Conservation (phyloP, 208 protist genomes). For the Trypanosomatidae sp. region DNA sequence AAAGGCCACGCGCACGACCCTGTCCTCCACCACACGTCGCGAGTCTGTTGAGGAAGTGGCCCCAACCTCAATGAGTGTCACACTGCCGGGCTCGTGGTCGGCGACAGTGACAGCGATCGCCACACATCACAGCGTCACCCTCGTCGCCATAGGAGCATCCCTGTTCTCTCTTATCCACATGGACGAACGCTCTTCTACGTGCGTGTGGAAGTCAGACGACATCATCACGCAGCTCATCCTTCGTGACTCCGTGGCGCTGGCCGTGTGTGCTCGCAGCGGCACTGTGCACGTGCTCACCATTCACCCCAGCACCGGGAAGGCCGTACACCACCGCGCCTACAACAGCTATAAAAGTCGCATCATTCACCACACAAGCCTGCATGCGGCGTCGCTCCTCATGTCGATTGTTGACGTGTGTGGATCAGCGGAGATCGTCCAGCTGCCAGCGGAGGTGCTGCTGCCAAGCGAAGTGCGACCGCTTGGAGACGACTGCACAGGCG, state of each 20-base stretch:
- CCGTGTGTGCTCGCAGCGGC: constrained; percentile 30
- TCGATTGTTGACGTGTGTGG: constrained; percentile 57
- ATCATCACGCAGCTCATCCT: constrained; percentile 24
- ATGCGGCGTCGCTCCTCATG: constrained; percentile 40
- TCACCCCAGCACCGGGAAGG: constrained; percentile 17
- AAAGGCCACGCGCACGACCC: background rate
- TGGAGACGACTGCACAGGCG: constrained; percentile 4
- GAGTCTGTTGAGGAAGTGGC: constrained; percentile 17
- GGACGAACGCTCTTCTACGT: constrained; percentile 1
- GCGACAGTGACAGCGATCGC: constrained; percentile 21
- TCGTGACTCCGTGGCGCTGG: constrained; percentile 30
- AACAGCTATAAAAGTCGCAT: constrained; percentile 34
- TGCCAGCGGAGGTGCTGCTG: constrained; percentile 29
- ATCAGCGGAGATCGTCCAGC: constrained; percentile 58
- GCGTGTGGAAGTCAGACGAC: constrained; percentile 23
- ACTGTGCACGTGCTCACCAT: constrained; percentile 41
- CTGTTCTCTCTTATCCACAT: constrained; percentile 19
- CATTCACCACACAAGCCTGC: constrained; percentile 44
- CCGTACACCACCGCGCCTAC: constrained; percentile 33
- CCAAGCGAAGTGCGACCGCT: constrained; percentile 4
- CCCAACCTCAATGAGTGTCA: constrained; percentile 34
- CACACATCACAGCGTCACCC: constrained; percentile 23
- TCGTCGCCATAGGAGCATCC: constrained; percentile 24
- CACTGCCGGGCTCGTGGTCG: constrained; percentile 17
- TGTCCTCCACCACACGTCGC: background rate